Evolutionary conservation across 2,329 filamentous ascomycete genomes (phyloP), one percentile per base, ranked within the genome.

Genomic region (Emmonsiellopsis sp.): DNA sequence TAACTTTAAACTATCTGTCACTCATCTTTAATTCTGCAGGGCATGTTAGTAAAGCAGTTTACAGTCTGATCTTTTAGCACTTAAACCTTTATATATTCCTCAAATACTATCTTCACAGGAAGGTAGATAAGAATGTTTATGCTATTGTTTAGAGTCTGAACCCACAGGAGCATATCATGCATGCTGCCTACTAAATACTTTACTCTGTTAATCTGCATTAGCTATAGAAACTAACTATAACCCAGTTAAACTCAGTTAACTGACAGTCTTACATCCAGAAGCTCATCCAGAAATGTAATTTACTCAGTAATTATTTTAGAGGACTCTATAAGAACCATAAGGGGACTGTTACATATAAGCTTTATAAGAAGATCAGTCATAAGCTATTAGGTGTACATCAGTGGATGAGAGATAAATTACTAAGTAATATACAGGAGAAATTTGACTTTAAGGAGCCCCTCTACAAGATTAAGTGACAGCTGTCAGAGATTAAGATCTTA

Each of bases 241-340:
- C 57, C 35, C 56, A 67, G 57, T 59, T 55, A 44, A 40, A 50
- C 13, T 63, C 54, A 6, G 55, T 65, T 13, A 61, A 66, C 26
- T n/a, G 57, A 38, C 45, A 52, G 20, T 60, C 58, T 6, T 47
- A 61, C 42, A 53, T 62, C 15, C 20, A 45, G 10, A 45, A 54
- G 7, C 49, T 58, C 5, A 56, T 58, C 16, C 32, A 50, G 54
- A 20, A 54, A 57, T 48, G 51, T 43, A 51, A 50, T 54, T 47
- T 46, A 37, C 57, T 52, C 32, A 52, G 51, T 20, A 9, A 32
- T 34, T 10, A 30, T 15, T 26, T 44, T 44, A 26, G 5, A 26
- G 16, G 16, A 30, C 16, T 45, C 15, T 49, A 56, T 26, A 54
- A 40, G 26, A 32, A 52, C 15, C 46, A 57, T 46, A 35, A 54